These are phyloP conservation scores for Cordyceps militaris DNA, from an alignment of 2,329 filamentous ascomycete species.

Conservation along the genomic window DNA sequence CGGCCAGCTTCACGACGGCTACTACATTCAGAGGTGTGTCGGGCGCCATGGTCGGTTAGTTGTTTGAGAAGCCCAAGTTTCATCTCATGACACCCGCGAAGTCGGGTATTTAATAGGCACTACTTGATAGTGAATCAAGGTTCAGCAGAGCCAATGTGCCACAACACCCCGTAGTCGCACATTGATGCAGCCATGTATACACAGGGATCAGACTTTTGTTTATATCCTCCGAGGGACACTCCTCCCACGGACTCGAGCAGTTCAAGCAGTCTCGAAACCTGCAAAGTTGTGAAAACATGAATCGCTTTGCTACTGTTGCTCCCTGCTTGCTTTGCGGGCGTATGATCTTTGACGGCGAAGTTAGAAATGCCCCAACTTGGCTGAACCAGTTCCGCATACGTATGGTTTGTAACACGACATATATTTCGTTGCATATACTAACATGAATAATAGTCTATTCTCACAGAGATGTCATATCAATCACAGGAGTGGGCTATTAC, in stretches of 20 bases:
- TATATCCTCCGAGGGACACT: neutral
- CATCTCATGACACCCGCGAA: neutral
- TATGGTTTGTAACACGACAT: neutral
- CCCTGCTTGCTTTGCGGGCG: slow-evolving; percentile 1
- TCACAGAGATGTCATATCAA: neutral
- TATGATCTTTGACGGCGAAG: neutral
- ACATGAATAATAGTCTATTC: neutral
- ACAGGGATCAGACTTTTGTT: neutral
- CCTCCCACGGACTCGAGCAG: neutral
- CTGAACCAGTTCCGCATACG: neutral
- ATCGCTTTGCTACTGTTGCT: neutral
- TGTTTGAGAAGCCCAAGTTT: neutral
- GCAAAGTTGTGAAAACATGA: neutral
- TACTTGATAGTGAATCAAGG: neutral
- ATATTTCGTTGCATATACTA: neutral
- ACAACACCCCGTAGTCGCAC: neutral
- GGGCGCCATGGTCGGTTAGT: neutral
- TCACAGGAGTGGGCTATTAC: neutral
- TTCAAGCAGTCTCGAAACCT: neutral
- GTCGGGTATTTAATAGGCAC: neutral
- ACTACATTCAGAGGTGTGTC: neutral
- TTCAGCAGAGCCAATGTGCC: neutral
- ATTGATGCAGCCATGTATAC: neutral
- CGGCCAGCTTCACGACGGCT: neutral
- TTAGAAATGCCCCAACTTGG: neutral